Conservation (phyloP, 228 moss, liverwort and hornwort genomes). For the Sphagnum fallax region DNA sequence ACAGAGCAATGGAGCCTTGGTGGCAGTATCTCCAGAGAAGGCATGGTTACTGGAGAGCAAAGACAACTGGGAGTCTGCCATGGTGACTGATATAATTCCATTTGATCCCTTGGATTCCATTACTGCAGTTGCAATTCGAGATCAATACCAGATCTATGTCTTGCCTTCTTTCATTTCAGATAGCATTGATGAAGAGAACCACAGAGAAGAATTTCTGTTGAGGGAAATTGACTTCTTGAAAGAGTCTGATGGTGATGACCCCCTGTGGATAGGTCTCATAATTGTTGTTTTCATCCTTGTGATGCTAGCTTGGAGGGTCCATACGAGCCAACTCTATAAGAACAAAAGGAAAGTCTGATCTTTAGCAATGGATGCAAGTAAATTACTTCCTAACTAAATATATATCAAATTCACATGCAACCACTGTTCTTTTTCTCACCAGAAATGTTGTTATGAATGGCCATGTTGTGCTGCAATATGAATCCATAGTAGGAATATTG, state of each 20-base stretch:
- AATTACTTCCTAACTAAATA: no score
- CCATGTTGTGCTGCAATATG: no score
- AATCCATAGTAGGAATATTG: no score
- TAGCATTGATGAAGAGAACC: slow-evolving; percentile 1
- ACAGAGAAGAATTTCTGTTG: slow-evolving; percentile 32
- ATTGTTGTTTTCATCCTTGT: slow-evolving; percentile 19
- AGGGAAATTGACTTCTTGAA: slow-evolving; percentile 31
- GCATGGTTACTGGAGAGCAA: slow-evolving; percentile 40
- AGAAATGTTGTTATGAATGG: no score
- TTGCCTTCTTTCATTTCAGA: slow-evolving; percentile 18
- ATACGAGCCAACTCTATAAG: slow-evolving; percentile 47
- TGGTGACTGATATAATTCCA: slow-evolving; percentile 30
- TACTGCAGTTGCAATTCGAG: slow-evolving; percentile 21
- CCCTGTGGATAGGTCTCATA: slow-evolving; percentile 29
- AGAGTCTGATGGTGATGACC: slow-evolving; percentile 20
- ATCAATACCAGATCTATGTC: slow-evolving; percentile 17
- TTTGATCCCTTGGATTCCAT: slow-evolving; percentile 16
- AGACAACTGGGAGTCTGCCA: slow-evolving; percentile 38
- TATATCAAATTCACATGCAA: no score
- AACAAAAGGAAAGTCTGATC: slow-evolving; percentile 25
- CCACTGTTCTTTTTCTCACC: no score
- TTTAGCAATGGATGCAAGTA: no score
- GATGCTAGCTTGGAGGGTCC: slow-evolving; percentile 36
- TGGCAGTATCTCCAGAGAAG: slow-evolving; percentile 31
- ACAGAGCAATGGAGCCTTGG: slow-evolving; percentile 36